These are phyloP conservation scores for Pyricularia sp. DNA, from an alignment of 2,329 filamentous ascomycete species.

Conservation along the genomic window DNA sequence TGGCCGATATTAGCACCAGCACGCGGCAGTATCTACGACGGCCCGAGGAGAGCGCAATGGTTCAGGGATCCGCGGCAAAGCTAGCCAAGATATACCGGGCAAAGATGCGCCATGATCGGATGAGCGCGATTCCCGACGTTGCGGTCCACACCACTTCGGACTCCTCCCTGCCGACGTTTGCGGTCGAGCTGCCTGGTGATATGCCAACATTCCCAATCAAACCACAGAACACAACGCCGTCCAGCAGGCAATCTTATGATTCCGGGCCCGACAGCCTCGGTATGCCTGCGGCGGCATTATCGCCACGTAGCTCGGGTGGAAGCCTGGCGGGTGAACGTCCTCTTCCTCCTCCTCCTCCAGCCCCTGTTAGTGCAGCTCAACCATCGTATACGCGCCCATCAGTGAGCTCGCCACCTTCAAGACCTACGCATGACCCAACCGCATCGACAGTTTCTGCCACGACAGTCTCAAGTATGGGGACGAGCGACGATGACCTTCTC, in stretches of 20 bases:
- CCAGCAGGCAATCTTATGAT: conserved; percentile 42
- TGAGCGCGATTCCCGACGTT: conserved; percentile 27
- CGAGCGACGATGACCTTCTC: conserved; percentile 29
- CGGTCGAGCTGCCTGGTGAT: conserved; percentile 46
- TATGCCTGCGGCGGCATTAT: conserved; percentile 23
- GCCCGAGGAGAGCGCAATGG: conserved; percentile 62
- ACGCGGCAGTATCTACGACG: conserved; percentile 73
- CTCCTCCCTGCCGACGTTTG: conserved; percentile 30
- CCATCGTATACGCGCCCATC: conserved; percentile 16
- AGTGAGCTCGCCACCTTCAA: conserved; percentile 17
- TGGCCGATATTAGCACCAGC: conserved; percentile 90
- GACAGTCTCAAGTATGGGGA: conserved; percentile 7
- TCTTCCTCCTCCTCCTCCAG: conserved; percentile 16
- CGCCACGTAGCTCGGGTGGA: conserved; percentile 39
- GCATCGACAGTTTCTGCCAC: neutral
- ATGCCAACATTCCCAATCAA: conserved; percentile 26
- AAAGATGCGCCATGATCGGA: conserved; percentile 51
- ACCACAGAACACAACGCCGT: conserved; percentile 18
- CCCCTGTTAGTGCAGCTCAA: conserved; percentile 17
- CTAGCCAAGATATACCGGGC: conserved; percentile 72
- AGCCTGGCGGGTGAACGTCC: conserved; percentile 19
- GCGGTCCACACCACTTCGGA: conserved; percentile 25
- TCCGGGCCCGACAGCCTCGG: conserved; percentile 39
- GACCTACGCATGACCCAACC: conserved; percentile 8
- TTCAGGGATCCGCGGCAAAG: conserved; percentile 62